Evolutionary conservation across 2,329 filamentous ascomycete species (phyloP).

Genomic region (Alternaria atra): DNA sequence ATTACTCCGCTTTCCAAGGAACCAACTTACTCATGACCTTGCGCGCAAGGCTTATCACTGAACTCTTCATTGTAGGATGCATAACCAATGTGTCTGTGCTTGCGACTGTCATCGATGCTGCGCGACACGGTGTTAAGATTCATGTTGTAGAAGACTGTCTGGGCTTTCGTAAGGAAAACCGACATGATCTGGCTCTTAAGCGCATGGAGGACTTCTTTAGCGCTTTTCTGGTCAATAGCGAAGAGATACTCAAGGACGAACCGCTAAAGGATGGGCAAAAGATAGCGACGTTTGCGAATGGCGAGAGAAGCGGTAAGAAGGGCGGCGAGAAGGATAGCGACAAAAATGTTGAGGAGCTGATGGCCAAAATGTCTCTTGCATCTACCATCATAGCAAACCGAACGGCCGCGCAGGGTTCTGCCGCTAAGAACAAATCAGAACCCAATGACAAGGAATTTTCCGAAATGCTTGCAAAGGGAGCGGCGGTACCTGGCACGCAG

Average conservation of each 20-base stretch:
- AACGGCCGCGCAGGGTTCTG: constrained; percentile 18
- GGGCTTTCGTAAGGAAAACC: constrained; percentile 74
- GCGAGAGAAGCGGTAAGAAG: constrained; percentile 17
- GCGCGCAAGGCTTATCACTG: constrained; percentile 85
- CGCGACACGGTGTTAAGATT: constrained; percentile 85
- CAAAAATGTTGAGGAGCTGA: constrained; percentile 33
- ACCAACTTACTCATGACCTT: constrained; percentile 78
- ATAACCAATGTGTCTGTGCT: constrained; percentile 89
- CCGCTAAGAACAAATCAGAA: constrained; percentile 5
- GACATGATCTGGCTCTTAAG: constrained; percentile 75
- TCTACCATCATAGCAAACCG: constrained; percentile 10
- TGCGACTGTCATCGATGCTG: constrained; percentile 90
- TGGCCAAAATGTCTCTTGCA: constrained; percentile 36
- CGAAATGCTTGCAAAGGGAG: constrained; percentile 37
- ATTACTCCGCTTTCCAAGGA: constrained; percentile 87
- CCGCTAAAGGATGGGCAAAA: constrained; percentile 14
- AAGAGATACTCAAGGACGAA: constrained; percentile 63
- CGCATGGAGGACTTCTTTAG: constrained; percentile 79
- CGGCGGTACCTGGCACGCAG: constrained; percentile 24
- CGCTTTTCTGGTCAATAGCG: constrained; percentile 69
- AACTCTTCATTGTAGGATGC: constrained; percentile 87
- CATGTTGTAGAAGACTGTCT: constrained; percentile 89
- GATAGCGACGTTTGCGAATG: constrained; percentile 12
- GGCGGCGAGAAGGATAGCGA: constrained; percentile 22
- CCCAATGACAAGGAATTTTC: constrained; percentile 44